These are phyloP conservation scores for Eremomyces bilateralis DNA, from an alignment of 495 filamentous ascomycete species.

Conservation along the genomic window DNA sequence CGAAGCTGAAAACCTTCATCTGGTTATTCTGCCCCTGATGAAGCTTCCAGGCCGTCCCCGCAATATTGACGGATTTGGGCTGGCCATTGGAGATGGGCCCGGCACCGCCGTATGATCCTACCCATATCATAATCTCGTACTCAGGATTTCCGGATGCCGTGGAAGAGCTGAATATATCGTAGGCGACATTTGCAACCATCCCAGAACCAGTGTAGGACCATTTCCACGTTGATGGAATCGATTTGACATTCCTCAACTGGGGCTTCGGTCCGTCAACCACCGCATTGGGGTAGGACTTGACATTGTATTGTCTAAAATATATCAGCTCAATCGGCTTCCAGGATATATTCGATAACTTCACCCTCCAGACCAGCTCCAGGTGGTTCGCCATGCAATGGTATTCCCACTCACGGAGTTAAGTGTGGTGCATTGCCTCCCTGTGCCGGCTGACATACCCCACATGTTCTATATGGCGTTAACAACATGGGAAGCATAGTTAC, in stretches of 20 bases:
- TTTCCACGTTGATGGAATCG: background rate
- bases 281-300: background rate
- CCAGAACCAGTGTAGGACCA: constrained; percentile 26
- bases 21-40: constrained; percentile 32
- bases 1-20: constrained; percentile 39
- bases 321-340: no score
- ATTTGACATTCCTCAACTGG: background rate
- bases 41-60: constrained; percentile 28
- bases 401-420: background rate
- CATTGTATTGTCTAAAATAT: background rate
- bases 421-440: background rate
- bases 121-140: constrained; percentile 58
- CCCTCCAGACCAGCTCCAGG: background rate
- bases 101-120: constrained; percentile 36
- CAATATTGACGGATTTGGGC: constrained; percentile 29
- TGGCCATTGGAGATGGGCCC: constrained; percentile 38
- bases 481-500: background rate
- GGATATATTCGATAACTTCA: no score
- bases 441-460: background rate
- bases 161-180: constrained; percentile 39
- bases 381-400: background rate
- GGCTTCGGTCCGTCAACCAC: background rate
- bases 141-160: constrained; percentile 23
- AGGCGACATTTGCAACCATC: constrained; percentile 40
- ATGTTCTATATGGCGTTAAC: background rate